Percentiles rank a stretch among this genome's conserved stretches.
Evolutionary conservation across 1,284 basidiomycete genomes (phyloP).

Genomic region (Cutaneotrichosporon cyanovorans): DNA sequence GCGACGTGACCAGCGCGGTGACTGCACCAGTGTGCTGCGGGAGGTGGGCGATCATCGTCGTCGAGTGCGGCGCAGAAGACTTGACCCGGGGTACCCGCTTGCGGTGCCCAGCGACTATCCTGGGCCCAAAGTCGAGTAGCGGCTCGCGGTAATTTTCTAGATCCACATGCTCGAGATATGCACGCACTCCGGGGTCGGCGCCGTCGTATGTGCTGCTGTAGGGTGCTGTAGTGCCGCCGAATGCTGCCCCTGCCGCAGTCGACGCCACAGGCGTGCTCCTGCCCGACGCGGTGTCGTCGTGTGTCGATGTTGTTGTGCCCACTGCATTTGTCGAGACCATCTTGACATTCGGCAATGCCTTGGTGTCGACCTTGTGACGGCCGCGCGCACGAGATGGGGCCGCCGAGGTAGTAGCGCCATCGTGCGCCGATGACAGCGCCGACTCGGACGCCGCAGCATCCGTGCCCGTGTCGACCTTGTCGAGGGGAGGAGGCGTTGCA

Average conservation of each 20-base stretch:
- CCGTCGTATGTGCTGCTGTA: conserved; percentile 55
- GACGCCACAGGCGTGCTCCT: conserved; percentile 24
- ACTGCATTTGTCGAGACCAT: conserved; percentile 68
- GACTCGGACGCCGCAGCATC: conserved; percentile 30
- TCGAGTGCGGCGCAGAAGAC: conserved; percentile 55
- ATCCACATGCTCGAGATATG: conserved; percentile 80
- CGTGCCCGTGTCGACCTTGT: no score
- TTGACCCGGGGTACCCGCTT: conserved; percentile 57
- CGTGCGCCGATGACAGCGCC: conserved; percentile 30
- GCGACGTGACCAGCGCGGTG: conserved; percentile 75
- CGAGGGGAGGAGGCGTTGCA: no score
- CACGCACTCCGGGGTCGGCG: conserved; percentile 75
- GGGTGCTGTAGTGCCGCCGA: conserved; percentile 18
- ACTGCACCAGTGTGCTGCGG: conserved; percentile 72
- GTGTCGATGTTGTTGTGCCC: conserved; percentile 47
- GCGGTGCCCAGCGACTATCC: conserved; percentile 65
- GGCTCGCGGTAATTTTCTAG: conserved; percentile 73
- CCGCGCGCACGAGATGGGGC: no score
- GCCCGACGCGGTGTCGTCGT: conserved; percentile 40
- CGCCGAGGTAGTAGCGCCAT: conserved; percentile 20
- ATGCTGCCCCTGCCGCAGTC: conserved; percentile 6
- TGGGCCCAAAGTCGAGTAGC: conserved; percentile 80
- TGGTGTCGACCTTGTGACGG: conserved; percentile 52
- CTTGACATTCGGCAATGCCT: conserved; percentile 74
- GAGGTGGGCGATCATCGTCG: conserved; percentile 75